Percentiles rank a stretch among this genome's conserved stretches.
These are phyloP conservation scores for Chrysoporthe puriensis DNA, from an alignment of 2,329 filamentous ascomycete species.

Conservation along the genomic window DNA sequence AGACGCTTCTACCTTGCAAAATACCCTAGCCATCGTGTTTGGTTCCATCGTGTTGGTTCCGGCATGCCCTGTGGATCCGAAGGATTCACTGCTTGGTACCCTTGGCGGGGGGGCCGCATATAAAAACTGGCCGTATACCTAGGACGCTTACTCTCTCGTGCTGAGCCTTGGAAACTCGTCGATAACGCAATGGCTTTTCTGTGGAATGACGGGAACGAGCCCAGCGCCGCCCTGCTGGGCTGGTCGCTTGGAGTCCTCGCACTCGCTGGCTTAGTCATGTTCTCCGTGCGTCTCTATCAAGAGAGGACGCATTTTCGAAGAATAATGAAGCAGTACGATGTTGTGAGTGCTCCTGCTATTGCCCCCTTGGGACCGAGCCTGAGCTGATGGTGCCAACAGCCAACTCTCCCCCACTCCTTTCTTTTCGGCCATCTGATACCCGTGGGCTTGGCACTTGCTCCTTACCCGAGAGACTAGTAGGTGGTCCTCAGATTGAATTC, in stretches of 20 bases:
- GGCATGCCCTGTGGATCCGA: background rate
- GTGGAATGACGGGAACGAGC: background rate
- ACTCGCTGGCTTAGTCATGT: conserved; percentile 2
- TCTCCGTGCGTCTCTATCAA: conserved; percentile 11
- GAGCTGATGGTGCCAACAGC: conserved; percentile 30
- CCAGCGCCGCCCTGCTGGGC: conserved; percentile 1
- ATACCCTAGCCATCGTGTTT: background rate
- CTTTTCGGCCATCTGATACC: conserved; percentile 37
- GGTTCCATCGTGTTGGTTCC: background rate
- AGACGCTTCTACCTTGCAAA: background rate
- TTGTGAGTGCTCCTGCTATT: background rate
- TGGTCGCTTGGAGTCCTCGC: background rate
- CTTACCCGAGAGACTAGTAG: conserved; percentile 9
- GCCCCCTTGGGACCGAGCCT: no score
- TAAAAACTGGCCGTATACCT: background rate
- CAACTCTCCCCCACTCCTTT: conserved; percentile 41
- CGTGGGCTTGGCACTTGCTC: conserved; percentile 4
- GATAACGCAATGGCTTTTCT: background rate
- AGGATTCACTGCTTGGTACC: background rate
- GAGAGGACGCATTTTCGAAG: conserved; percentile 5
- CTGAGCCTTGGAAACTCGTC: background rate
- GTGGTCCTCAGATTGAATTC: background rate
- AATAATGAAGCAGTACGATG: conserved; percentile 6
- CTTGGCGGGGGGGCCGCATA: background rate
- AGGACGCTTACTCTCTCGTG: background rate